Conservation (phyloP, 1,284 basidiomycete genomes). For the Spongiforma sp. region DNA sequence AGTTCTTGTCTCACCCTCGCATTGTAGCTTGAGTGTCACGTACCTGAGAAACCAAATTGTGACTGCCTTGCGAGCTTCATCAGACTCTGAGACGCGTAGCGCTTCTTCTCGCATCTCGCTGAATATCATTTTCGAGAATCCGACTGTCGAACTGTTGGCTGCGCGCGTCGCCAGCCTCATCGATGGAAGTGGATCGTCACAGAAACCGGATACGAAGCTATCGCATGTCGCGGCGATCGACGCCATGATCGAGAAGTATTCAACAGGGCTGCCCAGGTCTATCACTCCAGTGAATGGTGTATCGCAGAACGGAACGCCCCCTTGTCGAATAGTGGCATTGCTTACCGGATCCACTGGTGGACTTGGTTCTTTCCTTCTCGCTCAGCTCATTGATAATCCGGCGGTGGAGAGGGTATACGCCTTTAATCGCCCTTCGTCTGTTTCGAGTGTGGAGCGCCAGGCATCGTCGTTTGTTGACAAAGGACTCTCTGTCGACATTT, state of each 20-base stretch:
- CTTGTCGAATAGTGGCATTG: constrained; percentile 3
- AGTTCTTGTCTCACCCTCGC: not conserved
- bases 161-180: too few species aligned
- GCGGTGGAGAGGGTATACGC: constrained; percentile 8
- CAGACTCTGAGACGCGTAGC: not conserved
- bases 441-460: constrained; percentile 8
- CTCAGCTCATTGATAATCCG: constrained; percentile 1
- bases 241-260: constrained; percentile 16
- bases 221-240: constrained; percentile 6
- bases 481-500: constrained; percentile 9
- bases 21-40: constrained; percentile 11
- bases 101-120: constrained; percentile 10
- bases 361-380: constrained; percentile 13
- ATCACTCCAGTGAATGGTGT: not conserved
- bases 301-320: not conserved
- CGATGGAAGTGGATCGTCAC: not conserved
- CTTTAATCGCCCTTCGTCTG: constrained; percentile 15
- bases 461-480: constrained; percentile 7
- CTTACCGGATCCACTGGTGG: constrained; percentile 19
- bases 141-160: too few species aligned
- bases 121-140: constrained; percentile 25
- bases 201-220: not conserved
- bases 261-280: not conserved
- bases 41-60: constrained; percentile 32
- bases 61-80: constrained; percentile 20